Evolutionary conservation across 768 basidiomycete genomes (phyloP), one percentile per base, ranked within the genome.

Genomic region (Pleurotus sapidus): DNA sequence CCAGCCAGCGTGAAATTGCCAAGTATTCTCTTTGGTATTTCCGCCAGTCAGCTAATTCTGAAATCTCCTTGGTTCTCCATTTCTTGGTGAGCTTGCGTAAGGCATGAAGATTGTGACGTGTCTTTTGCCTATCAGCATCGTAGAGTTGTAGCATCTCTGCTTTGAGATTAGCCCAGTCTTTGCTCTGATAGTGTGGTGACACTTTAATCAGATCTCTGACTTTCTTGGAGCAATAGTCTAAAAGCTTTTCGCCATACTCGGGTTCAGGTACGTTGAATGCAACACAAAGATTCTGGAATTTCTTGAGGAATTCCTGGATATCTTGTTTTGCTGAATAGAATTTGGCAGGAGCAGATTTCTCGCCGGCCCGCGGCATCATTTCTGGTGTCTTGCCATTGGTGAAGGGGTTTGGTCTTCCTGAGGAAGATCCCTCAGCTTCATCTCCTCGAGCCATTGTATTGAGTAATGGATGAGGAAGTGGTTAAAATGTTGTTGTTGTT

Each of bases 1-100:
- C 11, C 15, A 63, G 24, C 60, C 60, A 63, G n/a, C 53, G 57
- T 18, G 40, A 49, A 40, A 63, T 61, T 11, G 40, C 38, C 1
- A 58, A 20, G 18, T 61, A 63, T 0, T 59, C 43, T 14, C 54
- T 3, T 3, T 45, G 38, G 48, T 61, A 63, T 25, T 48, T 55
- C 12, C 40, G 49, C 57, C 60, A 63, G 2, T 23, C 27, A 4
- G 45, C 18, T 15, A 63, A 30, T 24, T 24, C 46, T 15, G 4
- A 3, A 17, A 63, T 61, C 5, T 34, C 23, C 20, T 54, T 15
- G 15, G n/a, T 14, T 17, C 25, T 39, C 25, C 25, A 45, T 48
- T 47, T 47, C 17, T 23, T 17, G 12, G 23, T 24, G 4, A 47
- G 24, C 12, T 17, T 23, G 12, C 12, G 12, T 12, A 47, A 23